Evolutionary conservation across 2,329 filamentous ascomycete species (phyloP), one percentile per base, ranked within the genome.

Genomic region (Dothiorella sarmentorum): DNA sequence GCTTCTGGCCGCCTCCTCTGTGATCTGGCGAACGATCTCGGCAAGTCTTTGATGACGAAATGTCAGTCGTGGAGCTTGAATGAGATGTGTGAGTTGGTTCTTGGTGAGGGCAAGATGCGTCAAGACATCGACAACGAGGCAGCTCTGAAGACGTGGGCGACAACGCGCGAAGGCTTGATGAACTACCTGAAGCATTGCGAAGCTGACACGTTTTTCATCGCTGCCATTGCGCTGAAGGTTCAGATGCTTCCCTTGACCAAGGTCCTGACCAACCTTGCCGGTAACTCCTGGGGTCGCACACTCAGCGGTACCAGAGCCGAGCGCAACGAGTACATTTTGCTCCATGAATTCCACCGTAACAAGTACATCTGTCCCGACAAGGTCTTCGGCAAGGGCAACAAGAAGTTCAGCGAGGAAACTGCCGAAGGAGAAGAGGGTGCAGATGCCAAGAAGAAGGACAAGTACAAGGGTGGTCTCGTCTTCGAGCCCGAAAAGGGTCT

Each of bases 361-460:
- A 97, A 97, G 74, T 99, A 96, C 71, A 97, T 99, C 61, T 97
- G 91, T 70, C 94, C 94, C 0, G 95, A 99, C 77, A 99, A 99
- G 76, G 86, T 91, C 64, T 87, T 82, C 44, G 91, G 90, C 67
- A 91, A 87, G 65, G 85, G 85, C 13, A 89, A 90, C 61, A 82
- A 85, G 49, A 89, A 88, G 67, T 76, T 77, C 15, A 88, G 91
- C 58, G 90, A 92, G 55, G 88, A 91, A 52, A 77, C 80, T 18
- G 86, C 88, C 7, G 88, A 90, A 47, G 89, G 87, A 20, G 83
- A 84, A 52, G 83, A 84, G 52, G 84, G 80, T 7, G 77, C 71
- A 2, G 89, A 91, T 63, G 84, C 83, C 61, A 99, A 97, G 77
- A 99, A 97, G 81, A 99, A 97, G 74, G 95, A 99, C 77, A 99